Base-by-base conservation (phyloP, 2,329 filamentous ascomycete genomes). In the Lecanosticta acicola region DNA sequence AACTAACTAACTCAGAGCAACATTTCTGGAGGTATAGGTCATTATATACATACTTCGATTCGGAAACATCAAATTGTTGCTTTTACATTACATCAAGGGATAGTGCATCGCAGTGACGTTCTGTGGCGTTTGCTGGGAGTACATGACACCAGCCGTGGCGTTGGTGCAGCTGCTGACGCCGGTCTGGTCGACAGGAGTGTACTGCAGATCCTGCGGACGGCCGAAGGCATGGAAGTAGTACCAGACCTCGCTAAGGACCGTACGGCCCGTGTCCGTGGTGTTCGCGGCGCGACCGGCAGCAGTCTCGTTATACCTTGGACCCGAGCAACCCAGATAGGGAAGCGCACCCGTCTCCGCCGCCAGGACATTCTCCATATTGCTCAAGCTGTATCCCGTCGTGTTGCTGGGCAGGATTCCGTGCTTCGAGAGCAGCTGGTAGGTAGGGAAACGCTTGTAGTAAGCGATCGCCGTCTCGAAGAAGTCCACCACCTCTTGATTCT, bases 201-300 rank as follows among this genome's bases (percentile, higher is more conserved):
- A 71, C 33, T 74, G 62, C 2, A 68, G 70, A 44, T 72, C 66
- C 66, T 84, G 81, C 4, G 79, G 74, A 13, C 71, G 64, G 3
- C 81, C 81, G 45, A 71, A 72, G 1, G 78, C 76, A 62, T 83
- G 75, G 62, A 77, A 73, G 58, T 83, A 84, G 59, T 84, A 85
- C 80, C 80, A 85, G 10, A 81, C 71, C 70, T 85, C 81, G 48
- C 62, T 74, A 39, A 85, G 54, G 24, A 74, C 69, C 1, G 79
- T 84, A 51, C 67, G 67, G 1, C 81, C 80, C 45, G 68, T 74
- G 56, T 84, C 81, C 2, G 59, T 57, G 2, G 72, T 58, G 39
- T 54, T 74, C 18, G 41, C 41, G 16, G 75, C 74, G 49, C 65
- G 70, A 1, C 81, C 81, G 5, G 74, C 77, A 16, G 61, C 71